Evolutionary conservation across 768 basidiomycete species (phyloP).

Genomic region (Mycena olivaceomarginata): DNA sequence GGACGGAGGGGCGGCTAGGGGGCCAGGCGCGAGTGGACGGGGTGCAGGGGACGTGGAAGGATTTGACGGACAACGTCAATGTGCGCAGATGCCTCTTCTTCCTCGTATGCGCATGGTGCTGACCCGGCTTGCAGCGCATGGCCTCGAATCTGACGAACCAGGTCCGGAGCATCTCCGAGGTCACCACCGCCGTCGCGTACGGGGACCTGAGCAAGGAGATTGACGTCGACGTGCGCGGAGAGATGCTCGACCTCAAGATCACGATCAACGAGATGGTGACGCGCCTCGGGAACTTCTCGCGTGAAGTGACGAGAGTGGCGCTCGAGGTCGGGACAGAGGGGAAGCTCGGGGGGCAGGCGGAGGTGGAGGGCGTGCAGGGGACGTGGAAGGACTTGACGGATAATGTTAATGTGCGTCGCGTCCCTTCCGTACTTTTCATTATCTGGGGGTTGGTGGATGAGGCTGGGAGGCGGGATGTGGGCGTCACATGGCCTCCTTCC

Average conservation of each 20-base stretch:
- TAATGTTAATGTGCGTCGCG: slow-evolving; percentile 61
- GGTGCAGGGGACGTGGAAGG: slow-evolving; percentile 45
- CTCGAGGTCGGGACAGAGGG: slow-evolving; percentile 39
- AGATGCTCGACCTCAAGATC: slow-evolving; percentile 86
- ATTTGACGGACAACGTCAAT: slow-evolving; percentile 44
- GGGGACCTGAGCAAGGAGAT: slow-evolving; percentile 75
- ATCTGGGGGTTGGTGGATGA: too few species aligned
- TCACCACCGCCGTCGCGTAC: slow-evolving; percentile 39
- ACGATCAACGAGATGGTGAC: slow-evolving; percentile 71
- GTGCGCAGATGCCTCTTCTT: slow-evolving; percentile 52
- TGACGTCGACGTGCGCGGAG: slow-evolving; percentile 86
- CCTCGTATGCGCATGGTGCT: neutral
- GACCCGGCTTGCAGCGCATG: slow-evolving; percentile 59
- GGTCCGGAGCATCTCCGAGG: slow-evolving; percentile 36
- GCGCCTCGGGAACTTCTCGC: slow-evolving; percentile 40
- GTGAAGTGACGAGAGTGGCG: slow-evolving; percentile 41
- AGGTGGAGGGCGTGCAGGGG: slow-evolving; percentile 40
- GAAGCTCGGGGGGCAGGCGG: slow-evolving; percentile 36
- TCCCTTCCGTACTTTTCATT: slow-evolving; percentile 52
- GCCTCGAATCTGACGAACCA: slow-evolving; percentile 61
- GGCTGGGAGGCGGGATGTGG: too few species aligned
- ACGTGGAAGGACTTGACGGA: slow-evolving; percentile 42
- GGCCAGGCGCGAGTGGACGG: slow-evolving; percentile 44
- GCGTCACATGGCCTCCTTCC: too few species aligned
- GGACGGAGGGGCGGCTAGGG: slow-evolving; percentile 42